Evolutionary conservation across 192 early-diverging fungal genomes (phyloP), one percentile per base, ranked within the genome.

Genomic region (Umbelopsis sp.): DNA sequence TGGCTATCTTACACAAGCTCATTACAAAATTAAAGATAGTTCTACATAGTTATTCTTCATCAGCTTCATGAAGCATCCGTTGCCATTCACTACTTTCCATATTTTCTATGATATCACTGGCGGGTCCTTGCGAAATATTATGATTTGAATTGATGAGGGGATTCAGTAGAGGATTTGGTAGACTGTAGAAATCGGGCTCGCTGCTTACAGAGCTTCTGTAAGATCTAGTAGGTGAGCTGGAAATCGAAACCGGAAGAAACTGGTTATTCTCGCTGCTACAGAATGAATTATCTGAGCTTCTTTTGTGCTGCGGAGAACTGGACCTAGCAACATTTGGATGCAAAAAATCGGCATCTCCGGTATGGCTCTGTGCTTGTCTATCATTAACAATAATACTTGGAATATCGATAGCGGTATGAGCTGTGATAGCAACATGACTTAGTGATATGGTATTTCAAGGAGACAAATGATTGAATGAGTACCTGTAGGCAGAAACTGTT

Each of bases 41-140:
- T 5, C 12, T 9, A 5, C 43, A 12, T 54, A 25, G 12, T 54
- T 54, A 21, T 25, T 59, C 29, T 20, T 59, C 29, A 12, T 5
- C 29, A 62, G 56, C 56, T 34, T 36, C 56, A 7, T n/a, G 24
- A 8, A 62, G 26, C 6, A 62, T 29, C 7, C 12, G 56, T 34
- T 62, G 56, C 56, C 56, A 62, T 34, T 62, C 56, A 62, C 56
- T 62, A 34, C 29, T 14, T 22, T 62, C 56, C 26, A 62, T 20
- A 34, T 34, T 32, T 32, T 31, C 14, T 11, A 31, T 12, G 20
- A 34, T 12, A n/a, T 62, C 14, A 49, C 16, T 16, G 10, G 29
- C 34, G 17, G 2, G 12, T 2, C 17, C 17, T 14, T 36, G 25
- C 4, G 31, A 16, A 17, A 62, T 62, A 34, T 62, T 2, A 14